Evolutionary conservation across 2,329 filamentous ascomycete genomes (phyloP).

Genomic region (Westerdykella aurantiaca): DNA sequence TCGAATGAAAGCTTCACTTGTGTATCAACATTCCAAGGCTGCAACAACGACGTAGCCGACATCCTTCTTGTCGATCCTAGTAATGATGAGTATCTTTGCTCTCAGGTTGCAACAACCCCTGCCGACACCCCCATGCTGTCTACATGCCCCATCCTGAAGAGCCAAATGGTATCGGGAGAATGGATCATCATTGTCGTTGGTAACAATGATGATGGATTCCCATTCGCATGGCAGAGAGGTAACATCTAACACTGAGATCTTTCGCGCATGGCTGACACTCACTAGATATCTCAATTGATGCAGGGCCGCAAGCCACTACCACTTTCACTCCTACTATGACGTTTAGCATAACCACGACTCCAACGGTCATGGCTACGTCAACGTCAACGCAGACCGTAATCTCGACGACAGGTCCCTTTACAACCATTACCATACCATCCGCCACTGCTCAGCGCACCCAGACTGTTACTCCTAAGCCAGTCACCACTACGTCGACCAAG

Average conservation of each 20-base stretch:
- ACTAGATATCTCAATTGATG: conserved; percentile 29
- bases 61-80: conserved; percentile 41
- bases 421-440: conserved; percentile 29
- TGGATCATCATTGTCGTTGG: conserved; percentile 43
- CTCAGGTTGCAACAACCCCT: conserved; percentile 37
- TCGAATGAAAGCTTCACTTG: conserved; percentile 41
- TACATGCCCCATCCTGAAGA: conserved; percentile 41
- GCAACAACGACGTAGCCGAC: conserved; percentile 37
- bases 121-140: conserved; percentile 36
- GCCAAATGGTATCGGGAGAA: conserved; percentile 40
- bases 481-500: conserved; percentile 24
- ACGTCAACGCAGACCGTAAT: conserved; percentile 21
- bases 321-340: conserved; percentile 32
- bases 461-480: conserved; percentile 26
- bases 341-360: conserved; percentile 25
- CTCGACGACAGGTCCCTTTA: conserved; percentile 22
- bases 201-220: conserved; percentile 41
- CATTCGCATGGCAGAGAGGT: conserved; percentile 44
- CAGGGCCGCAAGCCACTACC: conserved; percentile 28
- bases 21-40: conserved; percentile 42
- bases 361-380: conserved; percentile 18
- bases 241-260: conserved; percentile 16
- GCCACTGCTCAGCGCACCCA: conserved; percentile 28
- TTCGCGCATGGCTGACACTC: neutral
- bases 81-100: conserved; percentile 39